Evolutionary conservation across 2,329 filamentous ascomycete genomes (phyloP), one percentile per base, ranked within the genome.

Genomic region (Aspergillus fumigatus): DNA sequence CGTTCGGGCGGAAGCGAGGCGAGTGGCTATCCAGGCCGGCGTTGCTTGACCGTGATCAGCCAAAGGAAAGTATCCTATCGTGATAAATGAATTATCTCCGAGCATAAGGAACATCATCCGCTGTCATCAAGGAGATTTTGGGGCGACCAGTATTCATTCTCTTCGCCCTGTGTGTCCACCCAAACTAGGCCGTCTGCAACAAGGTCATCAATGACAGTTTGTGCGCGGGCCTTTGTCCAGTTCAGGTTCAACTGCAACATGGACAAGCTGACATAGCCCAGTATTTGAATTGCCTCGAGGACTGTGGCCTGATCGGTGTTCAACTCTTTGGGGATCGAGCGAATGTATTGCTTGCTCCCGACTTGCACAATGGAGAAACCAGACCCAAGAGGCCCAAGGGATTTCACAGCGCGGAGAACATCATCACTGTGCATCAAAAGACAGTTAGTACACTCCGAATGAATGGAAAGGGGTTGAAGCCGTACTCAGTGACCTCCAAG

Each of bases 261-360:
- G 1, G 88, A 89, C 17, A 96, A 84, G 56, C 88, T 96, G 52
- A 97, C 89, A 69, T 91, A 96, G 1, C 94, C 93, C 9, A 97
- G 79, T 9, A 97, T 80, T 73, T 97, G 91, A 7, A 91, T 90
- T 1, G 89, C 92, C 78, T 97, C 94, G 6, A 99, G 82, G 11
- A 96, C 93, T 2, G 88, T 90, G 51, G 89, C 90, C 78, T 99
- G 94, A 72, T 99, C 94, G 14, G 86, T 92, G 72, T 96, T 97
- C 60, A 99, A 82, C 76, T 99, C 94, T 72, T 95, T 94, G 1
- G 94, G 94, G 43, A 99, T 87, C 3, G 91, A 96, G 27, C 94
- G 85, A 54, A 99, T 93, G 75, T 96, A 94, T 59, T 89, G 84
- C 68, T 89, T 89, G 62, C 86, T 86, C 7, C 94, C 94, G 59